A percentile compares a stretch with the other conserved stretches of the same genome.
Evolutionary conservation across 305 asterid genomes (phyloP).

Genomic region (Plantago coronopus): DNA sequence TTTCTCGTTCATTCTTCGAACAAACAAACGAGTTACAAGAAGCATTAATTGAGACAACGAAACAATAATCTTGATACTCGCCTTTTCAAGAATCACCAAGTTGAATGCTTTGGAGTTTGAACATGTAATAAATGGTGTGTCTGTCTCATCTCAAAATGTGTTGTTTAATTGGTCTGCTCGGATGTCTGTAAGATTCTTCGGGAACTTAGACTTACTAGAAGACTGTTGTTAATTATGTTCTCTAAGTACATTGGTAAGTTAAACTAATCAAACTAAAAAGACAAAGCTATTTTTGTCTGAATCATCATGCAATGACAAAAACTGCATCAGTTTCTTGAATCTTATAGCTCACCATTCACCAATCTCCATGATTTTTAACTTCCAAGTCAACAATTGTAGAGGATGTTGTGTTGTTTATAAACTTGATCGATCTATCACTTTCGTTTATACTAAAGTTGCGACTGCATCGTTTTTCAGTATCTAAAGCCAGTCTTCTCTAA

Average conservation of each 20-base stretch:
- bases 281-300: constrained; percentile 10
- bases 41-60: constrained; percentile 1
- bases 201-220: constrained; percentile 33
- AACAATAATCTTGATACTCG: neutral
- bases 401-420: neutral
- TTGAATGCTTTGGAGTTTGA: constrained; percentile 30
- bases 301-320: constrained; percentile 26
- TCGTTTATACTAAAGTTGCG: too few relatives aligned
- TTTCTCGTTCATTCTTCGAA: too few relatives aligned
- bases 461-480: too few relatives aligned
- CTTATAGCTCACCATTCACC: neutral
- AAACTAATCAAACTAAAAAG: too few relatives aligned
- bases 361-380: too few relatives aligned
- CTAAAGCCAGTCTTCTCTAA: too few relatives aligned
- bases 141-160: neutral
- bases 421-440: too few relatives aligned
- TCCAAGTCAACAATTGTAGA: constrained; percentile 30
- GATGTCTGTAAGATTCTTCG: constrained; percentile 61
- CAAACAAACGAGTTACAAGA: too few relatives aligned
- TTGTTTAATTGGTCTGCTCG: constrained; percentile 43
- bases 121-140: neutral
- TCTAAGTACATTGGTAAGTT: constrained; percentile 4
- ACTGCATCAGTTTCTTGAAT: constrained; percentile 23
- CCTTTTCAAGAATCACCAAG: neutral
- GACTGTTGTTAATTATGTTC: constrained; percentile 25